These are phyloP conservation scores for Cylindricascospora bacillispora DNA, from an alignment of 1,139 yeast genomes.

Conservation along the genomic window DNA sequence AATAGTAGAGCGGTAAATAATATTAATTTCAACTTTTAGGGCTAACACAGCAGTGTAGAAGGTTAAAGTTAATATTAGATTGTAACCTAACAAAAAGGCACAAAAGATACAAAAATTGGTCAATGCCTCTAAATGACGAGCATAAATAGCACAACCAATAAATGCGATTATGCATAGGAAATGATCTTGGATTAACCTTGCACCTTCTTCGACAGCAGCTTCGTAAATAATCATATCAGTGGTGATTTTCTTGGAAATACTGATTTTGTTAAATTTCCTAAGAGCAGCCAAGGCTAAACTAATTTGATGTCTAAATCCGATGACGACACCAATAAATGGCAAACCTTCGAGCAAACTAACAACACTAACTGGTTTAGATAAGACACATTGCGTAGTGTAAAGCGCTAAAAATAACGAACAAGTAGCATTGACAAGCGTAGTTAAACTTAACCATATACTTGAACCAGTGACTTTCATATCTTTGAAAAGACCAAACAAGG, in stretches of 20 bases:
- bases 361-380: constrained; percentile 52
- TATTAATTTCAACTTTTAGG: constrained; percentile 77
- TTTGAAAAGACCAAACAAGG: constrained; percentile 61
- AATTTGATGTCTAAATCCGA: constrained; percentile 86
- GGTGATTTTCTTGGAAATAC: constrained; percentile 23
- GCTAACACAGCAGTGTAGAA: constrained; percentile 80
- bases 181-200: constrained; percentile 69
- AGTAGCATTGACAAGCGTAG: constrained; percentile 68
- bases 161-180: constrained; percentile 64
- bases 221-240: constrained; percentile 32
- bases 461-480: constrained; percentile 80
- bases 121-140: constrained; percentile 62
- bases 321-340: constrained; percentile 84
- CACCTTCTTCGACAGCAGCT: constrained; percentile 57
- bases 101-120: constrained; percentile 74
- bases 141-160: constrained; percentile 52
- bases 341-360: constrained; percentile 79
- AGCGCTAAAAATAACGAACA: constrained; percentile 82
- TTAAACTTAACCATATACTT: constrained; percentile 77
- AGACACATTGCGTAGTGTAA: constrained; percentile 40
- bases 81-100: constrained; percentile 61
- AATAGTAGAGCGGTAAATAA: constrained; percentile 75
- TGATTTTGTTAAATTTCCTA: constrained; percentile 24
- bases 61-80: constrained; percentile 63
- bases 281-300: constrained; percentile 46